Conservation (phyloP, 2,329 filamentous ascomycete genomes). For the Phaeosphaeriaceae sp. region DNA sequence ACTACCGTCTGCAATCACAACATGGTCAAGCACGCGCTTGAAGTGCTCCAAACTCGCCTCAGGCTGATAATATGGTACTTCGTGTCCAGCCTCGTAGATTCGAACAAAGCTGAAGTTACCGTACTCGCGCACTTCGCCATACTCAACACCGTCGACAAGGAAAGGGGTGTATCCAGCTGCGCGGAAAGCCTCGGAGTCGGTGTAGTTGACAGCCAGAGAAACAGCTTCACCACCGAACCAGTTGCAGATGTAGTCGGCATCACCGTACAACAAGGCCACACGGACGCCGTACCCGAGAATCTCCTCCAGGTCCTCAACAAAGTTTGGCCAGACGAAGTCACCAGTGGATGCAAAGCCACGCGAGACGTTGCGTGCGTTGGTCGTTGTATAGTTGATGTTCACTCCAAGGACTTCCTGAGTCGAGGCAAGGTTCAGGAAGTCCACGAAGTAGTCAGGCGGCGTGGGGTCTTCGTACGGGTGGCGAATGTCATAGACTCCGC, state of each 20-base stretch:
- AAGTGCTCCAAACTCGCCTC: slow-evolving; percentile 40
- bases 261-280: slow-evolving; percentile 64
- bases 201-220: slow-evolving; percentile 64
- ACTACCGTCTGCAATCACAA: slow-evolving; percentile 40
- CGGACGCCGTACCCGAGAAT: slow-evolving; percentile 63
- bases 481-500: slow-evolving; percentile 64
- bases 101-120: slow-evolving; percentile 67
- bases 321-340: slow-evolving; percentile 55
- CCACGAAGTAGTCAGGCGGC: slow-evolving; percentile 57
- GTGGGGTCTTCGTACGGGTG: slow-evolving; percentile 61
- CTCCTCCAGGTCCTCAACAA: slow-evolving; percentile 56
- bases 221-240: slow-evolving; percentile 78
- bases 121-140: slow-evolving; percentile 75
- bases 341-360: slow-evolving; percentile 55
- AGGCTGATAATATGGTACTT: slow-evolving; percentile 55
- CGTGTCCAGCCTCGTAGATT: slow-evolving; percentile 61
- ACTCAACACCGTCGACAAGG: slow-evolving; percentile 65
- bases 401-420: slow-evolving; percentile 59
- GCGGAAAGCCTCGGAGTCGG: slow-evolving; percentile 60
- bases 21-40: slow-evolving; percentile 33
- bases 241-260: slow-evolving; percentile 65
- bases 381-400: slow-evolving; percentile 63
- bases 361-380: slow-evolving; percentile 47
- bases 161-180: slow-evolving; percentile 75
- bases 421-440: slow-evolving; percentile 60